A percentile compares a stretch with the other conserved stretches of the same genome.
Evolutionary conservation across 371 early-diverging fungal species (phyloP).

Genomic region (Mortierella sp.): DNA sequence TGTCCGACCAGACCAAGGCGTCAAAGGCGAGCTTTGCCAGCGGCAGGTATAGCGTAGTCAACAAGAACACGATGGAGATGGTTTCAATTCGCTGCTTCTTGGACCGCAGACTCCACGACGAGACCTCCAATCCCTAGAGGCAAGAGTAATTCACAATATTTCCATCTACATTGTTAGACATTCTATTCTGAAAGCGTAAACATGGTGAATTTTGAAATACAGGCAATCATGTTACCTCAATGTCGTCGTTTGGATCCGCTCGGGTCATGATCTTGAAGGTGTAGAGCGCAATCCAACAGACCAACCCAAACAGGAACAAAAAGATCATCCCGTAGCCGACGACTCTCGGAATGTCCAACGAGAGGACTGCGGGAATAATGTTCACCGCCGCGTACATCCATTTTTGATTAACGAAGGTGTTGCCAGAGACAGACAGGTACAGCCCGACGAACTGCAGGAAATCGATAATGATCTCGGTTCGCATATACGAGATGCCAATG

Average conservation of each 20-base stretch:
- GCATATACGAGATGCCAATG: conserved; percentile 51
- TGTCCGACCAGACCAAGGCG: conserved; percentile 69
- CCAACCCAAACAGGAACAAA: conserved; percentile 57
- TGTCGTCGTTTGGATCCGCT: conserved; percentile 53
- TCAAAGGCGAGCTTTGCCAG: conserved; percentile 69
- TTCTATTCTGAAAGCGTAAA: too few species aligned
- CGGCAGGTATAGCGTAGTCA: conserved; percentile 72
- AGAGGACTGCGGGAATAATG: conserved; percentile 62
- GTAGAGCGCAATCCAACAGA: conserved; percentile 56
- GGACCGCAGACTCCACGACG: conserved; percentile 57
- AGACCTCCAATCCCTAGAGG: conserved; percentile 53
- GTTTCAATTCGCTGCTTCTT: conserved; percentile 54
- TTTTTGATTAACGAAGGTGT: conserved; percentile 54
- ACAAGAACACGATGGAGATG: conserved; percentile 59
- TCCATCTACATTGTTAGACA: too few species aligned
- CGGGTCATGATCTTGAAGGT: conserved; percentile 60
- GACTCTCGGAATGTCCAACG: conserved; percentile 63
- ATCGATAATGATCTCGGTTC: conserved; percentile 66
- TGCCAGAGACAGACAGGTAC: conserved; percentile 49
- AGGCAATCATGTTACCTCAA: conserved; percentile 23
- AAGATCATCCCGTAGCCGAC: conserved; percentile 65
- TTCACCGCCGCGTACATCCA: conserved; percentile 62
- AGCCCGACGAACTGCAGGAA: conserved; percentile 64
- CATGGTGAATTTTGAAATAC: background rate
- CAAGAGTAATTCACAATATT: background rate